A percentile compares a stretch with the other conserved stretches of the same genome.
phyloP scores from a whole-genome alignment of 1,139 yeast species.

The Debaryomycetaceae sp. region DNA sequence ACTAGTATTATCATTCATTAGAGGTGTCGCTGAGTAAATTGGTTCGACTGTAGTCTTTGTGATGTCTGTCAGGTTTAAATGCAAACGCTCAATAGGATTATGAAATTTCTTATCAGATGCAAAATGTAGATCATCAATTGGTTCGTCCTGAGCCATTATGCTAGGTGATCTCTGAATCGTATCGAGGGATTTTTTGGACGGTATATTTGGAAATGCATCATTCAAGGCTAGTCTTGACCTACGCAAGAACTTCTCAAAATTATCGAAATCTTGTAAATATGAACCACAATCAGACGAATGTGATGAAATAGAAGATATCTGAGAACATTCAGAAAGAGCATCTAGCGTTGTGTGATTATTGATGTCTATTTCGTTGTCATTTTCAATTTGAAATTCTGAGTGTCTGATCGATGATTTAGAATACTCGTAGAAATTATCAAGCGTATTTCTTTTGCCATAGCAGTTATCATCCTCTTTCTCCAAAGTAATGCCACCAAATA shows the following conservation, averaged over 20 bases:
- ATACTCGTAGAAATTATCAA: background rate
- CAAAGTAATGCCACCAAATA: background rate
- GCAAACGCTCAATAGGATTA: conserved; percentile 36
- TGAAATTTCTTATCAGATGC: conserved; percentile 23
- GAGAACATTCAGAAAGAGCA: background rate
- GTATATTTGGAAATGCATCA: conserved; percentile 30
- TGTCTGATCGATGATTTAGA: background rate
- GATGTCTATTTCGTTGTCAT: background rate
- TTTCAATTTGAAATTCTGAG: background rate
- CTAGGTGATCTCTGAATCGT: conserved; percentile 10
- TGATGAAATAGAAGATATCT: background rate
- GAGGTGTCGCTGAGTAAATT: conserved; percentile 12
- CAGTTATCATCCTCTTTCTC: background rate
- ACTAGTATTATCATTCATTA: background rate
- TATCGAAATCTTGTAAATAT: conserved; percentile 17
- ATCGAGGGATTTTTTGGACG: conserved; percentile 25
- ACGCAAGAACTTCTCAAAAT: conserved; percentile 33
- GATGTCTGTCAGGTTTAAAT: conserved; percentile 16
- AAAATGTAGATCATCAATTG: background rate
- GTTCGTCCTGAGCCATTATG: background rate
- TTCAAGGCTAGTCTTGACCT: conserved; percentile 31
- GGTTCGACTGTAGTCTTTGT: conserved; percentile 31
- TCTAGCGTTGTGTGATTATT: background rate
- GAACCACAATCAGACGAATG: background rate
- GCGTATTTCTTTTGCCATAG: background rate